phyloP scores from a whole-genome alignment of 2,329 filamentous ascomycete species.

The Thielaviopsis musarum region DNA sequence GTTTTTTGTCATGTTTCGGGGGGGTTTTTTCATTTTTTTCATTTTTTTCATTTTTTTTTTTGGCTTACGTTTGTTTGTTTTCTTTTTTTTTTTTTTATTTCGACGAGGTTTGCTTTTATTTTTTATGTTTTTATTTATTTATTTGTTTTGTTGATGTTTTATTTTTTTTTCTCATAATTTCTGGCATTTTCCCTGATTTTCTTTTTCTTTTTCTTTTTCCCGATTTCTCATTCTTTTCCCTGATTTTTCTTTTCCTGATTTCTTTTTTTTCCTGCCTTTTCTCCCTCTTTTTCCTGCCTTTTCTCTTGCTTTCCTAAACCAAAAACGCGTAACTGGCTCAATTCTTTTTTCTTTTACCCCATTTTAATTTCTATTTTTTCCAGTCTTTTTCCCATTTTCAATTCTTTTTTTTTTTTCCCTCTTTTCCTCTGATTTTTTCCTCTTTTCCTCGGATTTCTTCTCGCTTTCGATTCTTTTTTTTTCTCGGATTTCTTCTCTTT shows the following conservation, averaged over 20 bases:
- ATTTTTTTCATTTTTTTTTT: background rate
- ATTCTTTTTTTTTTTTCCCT: background rate
- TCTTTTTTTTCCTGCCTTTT: background rate
- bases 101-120: background rate
- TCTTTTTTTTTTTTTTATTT: background rate
- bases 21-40: background rate
- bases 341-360: constrained; percentile 2
- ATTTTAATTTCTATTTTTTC: constrained; percentile 10
- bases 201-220: background rate
- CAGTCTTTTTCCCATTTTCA: background rate
- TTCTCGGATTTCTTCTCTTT: background rate
- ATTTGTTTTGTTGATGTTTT: background rate
- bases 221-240: background rate
- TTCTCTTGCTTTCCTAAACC: background rate
- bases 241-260: background rate
- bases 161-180: background rate
- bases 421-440: background rate
- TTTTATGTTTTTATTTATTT: background rate
- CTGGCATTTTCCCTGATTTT: constrained; percentile 2
- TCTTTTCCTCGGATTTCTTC: background rate
- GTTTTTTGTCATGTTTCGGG: background rate
- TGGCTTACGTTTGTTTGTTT: background rate
- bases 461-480: background rate
- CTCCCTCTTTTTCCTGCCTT: constrained; percentile 3
- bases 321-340: background rate